Percentiles rank a stretch among this genome's conserved stretches.
Conservation (phyloP, 192 early-diverging fungal species). For the Allomyces macrogynus region DNA sequence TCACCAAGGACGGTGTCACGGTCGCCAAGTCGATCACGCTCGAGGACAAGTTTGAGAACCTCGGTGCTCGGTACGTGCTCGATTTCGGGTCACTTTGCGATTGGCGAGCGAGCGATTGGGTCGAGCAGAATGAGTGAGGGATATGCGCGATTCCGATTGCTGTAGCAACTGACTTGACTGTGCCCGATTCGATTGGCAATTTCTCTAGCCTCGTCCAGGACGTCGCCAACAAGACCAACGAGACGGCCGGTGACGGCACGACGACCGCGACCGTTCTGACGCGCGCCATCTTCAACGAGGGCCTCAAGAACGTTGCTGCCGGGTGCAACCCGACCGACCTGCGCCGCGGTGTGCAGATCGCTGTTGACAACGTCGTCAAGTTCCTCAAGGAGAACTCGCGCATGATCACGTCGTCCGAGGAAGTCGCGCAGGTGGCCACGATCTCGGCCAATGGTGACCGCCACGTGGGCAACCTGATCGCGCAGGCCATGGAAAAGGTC, state of each 20-base stretch:
- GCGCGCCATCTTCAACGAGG: conserved; percentile 96
- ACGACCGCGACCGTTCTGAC: conserved; percentile 97
- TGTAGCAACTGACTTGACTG: background rate
- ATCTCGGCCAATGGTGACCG: conserved; percentile 99
- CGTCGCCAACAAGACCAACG: conserved; percentile 99
- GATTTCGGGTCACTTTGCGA: too few species aligned
- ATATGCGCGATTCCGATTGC: too few species aligned
- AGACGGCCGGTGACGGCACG: conserved; percentile 97
- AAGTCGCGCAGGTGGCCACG: conserved; percentile 96
- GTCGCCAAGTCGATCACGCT: conserved; percentile 94
- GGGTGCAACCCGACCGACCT: conserved; percentile 99
- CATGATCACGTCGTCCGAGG: conserved; percentile 82
- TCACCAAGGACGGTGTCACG: conserved; percentile 99
- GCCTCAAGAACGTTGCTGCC: conserved; percentile 96
- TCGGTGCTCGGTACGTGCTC: conserved; percentile 59
- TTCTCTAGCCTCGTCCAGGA: conserved; percentile 73
- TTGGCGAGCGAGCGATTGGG: too few species aligned
- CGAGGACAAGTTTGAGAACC: conserved; percentile 98
- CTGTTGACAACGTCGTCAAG: conserved; percentile 83
- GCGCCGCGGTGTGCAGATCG: conserved; percentile 79
- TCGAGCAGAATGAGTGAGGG: too few species aligned
- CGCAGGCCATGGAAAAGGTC: conserved; percentile 99
- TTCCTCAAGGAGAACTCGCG: conserved; percentile 77
- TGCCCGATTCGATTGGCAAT: conserved; percentile 1
- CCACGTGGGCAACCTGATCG: conserved; percentile 87